phyloP scores from a whole-genome alignment of 257 asterid species.

The Cordia subcordata region DNA sequence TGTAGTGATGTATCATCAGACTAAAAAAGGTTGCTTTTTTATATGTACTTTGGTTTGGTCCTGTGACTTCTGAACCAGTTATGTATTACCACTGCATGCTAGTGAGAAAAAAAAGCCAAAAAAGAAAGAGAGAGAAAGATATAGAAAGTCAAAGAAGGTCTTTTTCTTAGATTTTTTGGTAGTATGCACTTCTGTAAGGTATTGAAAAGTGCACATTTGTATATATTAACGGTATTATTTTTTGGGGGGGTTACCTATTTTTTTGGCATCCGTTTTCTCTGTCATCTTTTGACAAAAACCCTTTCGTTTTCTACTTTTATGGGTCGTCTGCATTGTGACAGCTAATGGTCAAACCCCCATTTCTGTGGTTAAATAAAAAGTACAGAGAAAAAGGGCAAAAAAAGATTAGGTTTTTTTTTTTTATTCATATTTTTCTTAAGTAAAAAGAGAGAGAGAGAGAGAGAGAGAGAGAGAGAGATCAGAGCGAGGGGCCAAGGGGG shows the following conservation, averaged over 20 bases:
- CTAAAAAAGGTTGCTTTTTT: conserved; percentile 18
- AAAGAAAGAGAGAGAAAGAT: not conserved
- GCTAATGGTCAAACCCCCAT: conserved; percentile 41
- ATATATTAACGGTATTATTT: not conserved
- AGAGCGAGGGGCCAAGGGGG: conserved; percentile 3
- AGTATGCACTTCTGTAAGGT: conserved; percentile 29
- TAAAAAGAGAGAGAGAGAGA: conserved; percentile 7
- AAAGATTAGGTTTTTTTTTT: not conserved
- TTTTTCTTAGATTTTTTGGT: conserved; percentile 16
- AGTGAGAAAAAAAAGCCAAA: conserved; percentile 8
- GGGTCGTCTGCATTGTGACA: conserved; percentile 28
- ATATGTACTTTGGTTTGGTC: conserved; percentile 20
- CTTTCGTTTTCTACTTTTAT: conserved; percentile 30
- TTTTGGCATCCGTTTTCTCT: not conserved
- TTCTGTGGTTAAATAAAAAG: conserved; percentile 23
- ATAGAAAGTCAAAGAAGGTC: conserved; percentile 23
- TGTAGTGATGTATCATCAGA: too few relatives aligned
- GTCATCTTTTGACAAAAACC: conserved; percentile 11
- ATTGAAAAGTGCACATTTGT: conserved; percentile 40
- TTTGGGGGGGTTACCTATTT: not conserved
- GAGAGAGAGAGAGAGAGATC: conserved; percentile 7
- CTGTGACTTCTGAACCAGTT: conserved; percentile 18
- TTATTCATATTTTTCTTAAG: not conserved
- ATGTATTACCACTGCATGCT: not conserved
- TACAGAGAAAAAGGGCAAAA: conserved; percentile 4